Percentiles rank a stretch among this genome's conserved stretches.
phyloP scores from a whole-genome alignment of 805 yeast genomes.

The Candida sphagnicola region DNA sequence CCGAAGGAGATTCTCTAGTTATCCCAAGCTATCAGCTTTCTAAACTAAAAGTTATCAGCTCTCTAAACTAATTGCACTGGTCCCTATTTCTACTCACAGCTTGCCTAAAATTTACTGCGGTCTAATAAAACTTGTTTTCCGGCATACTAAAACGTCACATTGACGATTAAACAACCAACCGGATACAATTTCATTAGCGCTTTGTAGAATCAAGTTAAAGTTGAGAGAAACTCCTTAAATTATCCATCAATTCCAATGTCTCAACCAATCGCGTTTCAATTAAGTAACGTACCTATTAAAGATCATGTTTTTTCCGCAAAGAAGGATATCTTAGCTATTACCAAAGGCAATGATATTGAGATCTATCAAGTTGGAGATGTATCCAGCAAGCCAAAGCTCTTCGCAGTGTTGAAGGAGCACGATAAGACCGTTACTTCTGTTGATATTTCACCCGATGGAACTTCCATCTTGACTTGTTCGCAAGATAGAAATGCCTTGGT shows the following conservation, averaged over 20 bases:
- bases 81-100: too few species aligned
- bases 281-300: slow-evolving; percentile 82
- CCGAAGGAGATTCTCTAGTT: too few species aligned
- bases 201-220: slow-evolving; percentile 4
- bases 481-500: slow-evolving; percentile 98
- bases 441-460: slow-evolving; percentile 81
- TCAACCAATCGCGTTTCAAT: slow-evolving; percentile 47
- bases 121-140: too few species aligned
- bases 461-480: slow-evolving; percentile 88
- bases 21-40: too few species aligned
- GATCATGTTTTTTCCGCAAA: slow-evolving; percentile 87
- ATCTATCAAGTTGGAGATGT: slow-evolving; percentile 55
- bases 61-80: too few species aligned
- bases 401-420: slow-evolving; percentile 73
- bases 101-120: too few species aligned
- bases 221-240: slow-evolving; percentile 14
- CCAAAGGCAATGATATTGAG: slow-evolving; percentile 74
- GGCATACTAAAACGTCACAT: too few species aligned
- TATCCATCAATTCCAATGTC: neutral
- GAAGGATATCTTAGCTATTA: slow-evolving; percentile 63
- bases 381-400: slow-evolving; percentile 48
- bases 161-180: too few species aligned
- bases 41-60: too few species aligned
- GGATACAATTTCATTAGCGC: neutral
- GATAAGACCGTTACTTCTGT: slow-evolving; percentile 94